A percentile compares a stretch with the other conserved stretches of the same genome.
Evolutionary conservation across 768 basidiomycete genomes (phyloP).

Genomic region (Suillus subaureus): DNA sequence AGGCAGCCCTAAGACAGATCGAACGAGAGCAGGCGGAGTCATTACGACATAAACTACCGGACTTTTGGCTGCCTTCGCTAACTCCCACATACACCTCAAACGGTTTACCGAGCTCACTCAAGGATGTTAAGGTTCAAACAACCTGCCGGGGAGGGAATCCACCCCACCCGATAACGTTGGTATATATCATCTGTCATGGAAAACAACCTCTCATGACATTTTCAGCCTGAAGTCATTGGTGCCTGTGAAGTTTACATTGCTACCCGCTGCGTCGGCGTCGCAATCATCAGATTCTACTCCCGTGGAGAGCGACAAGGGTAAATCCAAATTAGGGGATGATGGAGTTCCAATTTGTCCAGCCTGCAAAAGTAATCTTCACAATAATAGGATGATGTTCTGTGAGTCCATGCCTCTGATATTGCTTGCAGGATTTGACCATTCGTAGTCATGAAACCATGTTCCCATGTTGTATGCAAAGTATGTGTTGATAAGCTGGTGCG

Average conservation of each 20-base stretch:
- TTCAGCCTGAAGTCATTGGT: slow-evolving; percentile 79
- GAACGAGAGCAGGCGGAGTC: slow-evolving; percentile 86
- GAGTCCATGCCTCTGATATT: slow-evolving; percentile 29
- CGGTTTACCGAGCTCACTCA: slow-evolving; percentile 64
- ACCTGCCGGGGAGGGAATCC: slow-evolving; percentile 84
- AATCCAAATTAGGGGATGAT: slow-evolving; percentile 52
- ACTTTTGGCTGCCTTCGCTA: slow-evolving; percentile 95
- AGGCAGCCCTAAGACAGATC: slow-evolving; percentile 80
- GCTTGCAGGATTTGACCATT: slow-evolving; percentile 7
- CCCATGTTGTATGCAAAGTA: slow-evolving; percentile 89
- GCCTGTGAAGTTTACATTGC: slow-evolving; percentile 77
- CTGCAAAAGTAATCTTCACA: slow-evolving; percentile 84
- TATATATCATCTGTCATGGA: slow-evolving; percentile 34
- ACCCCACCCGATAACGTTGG: slow-evolving; percentile 77
- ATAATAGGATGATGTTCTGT: slow-evolving; percentile 74
- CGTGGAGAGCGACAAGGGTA: slow-evolving; percentile 34
- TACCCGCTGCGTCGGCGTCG: slow-evolving; percentile 39
- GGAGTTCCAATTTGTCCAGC: slow-evolving; percentile 79
- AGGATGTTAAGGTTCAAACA: slow-evolving; percentile 85
- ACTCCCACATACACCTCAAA: slow-evolving; percentile 78
- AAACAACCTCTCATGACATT: slow-evolving; percentile 10
- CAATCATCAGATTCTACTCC: slow-evolving; percentile 43
- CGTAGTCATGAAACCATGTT: slow-evolving; percentile 82
- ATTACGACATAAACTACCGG: slow-evolving; percentile 86
- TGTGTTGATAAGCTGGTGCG: slow-evolving; percentile 88